These are phyloP conservation scores for Colletotrichum shisoi DNA, from an alignment of 2,329 filamentous ascomycete species.

Conservation along the genomic window DNA sequence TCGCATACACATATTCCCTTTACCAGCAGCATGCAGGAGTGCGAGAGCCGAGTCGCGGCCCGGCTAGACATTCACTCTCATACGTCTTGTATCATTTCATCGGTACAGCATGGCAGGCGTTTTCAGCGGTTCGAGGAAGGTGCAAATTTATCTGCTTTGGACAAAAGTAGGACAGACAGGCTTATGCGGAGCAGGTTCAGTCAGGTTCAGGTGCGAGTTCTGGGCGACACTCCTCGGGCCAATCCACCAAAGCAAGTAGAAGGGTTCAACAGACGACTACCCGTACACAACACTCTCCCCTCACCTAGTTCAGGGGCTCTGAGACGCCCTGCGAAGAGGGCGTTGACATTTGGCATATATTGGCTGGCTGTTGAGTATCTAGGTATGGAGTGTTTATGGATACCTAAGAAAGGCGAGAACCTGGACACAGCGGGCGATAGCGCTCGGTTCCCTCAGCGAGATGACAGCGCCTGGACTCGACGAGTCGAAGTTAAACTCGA, in stretches of 20 bases:
- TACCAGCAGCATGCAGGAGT: constrained; percentile 17
- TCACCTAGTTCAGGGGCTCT: constrained; percentile 14
- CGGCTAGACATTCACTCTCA: constrained; percentile 18
- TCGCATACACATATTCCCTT: constrained; percentile 7
- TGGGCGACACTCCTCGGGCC: neutral
- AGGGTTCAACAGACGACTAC: neutral
- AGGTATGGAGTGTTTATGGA: neutral
- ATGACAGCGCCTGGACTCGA: constrained; percentile 17
- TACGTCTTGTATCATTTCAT: constrained; percentile 34
- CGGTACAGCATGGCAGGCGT: constrained; percentile 38
- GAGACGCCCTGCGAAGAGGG: constrained; percentile 7
- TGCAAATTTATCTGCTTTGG: constrained; percentile 21
- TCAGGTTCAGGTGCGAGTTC: neutral
- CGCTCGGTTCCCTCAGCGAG: neutral
- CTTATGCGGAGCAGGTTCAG: neutral
- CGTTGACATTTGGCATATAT: constrained; percentile 24
- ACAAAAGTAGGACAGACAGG: constrained; percentile 5
- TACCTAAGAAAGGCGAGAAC: neutral
- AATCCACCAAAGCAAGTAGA: neutral
- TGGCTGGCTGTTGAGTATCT: constrained; percentile 17
- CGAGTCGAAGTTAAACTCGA: neutral
- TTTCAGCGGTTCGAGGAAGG: constrained; percentile 29
- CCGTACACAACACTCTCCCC: constrained; percentile 25
- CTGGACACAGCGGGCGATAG: constrained; percentile 12
- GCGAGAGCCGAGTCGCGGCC: constrained; percentile 22